Evolutionary conservation across 2,329 filamentous ascomycete species (phyloP).

Genomic region (Paraconiothyrium sp.): DNA sequence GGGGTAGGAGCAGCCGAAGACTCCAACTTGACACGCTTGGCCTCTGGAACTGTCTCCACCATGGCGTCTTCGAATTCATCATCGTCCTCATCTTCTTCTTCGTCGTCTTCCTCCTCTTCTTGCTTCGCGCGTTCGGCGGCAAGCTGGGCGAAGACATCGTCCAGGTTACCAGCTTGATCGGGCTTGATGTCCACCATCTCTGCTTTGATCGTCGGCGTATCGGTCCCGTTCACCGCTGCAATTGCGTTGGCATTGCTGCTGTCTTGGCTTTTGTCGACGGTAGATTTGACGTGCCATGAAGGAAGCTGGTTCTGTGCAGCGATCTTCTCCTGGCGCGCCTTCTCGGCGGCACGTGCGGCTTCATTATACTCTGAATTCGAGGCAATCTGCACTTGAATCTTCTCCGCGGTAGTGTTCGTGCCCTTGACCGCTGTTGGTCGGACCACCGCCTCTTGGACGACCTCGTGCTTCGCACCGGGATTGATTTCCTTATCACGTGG

Average conservation of each 20-base stretch:
- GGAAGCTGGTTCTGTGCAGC: conserved; percentile 75
- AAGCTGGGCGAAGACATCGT: conserved; percentile 73
- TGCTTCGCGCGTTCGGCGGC: conserved; percentile 65
- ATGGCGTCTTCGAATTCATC: conserved; percentile 53
- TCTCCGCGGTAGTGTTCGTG: conserved; percentile 71
- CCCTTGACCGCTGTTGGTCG: conserved; percentile 76
- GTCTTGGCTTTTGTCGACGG: conserved; percentile 65
- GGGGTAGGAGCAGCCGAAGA: conserved; percentile 50
- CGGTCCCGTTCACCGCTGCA: conserved; percentile 50
- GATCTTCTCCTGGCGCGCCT: conserved; percentile 71
- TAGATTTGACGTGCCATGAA: conserved; percentile 76
- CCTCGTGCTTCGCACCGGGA: conserved; percentile 68
- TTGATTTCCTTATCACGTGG: conserved; percentile 71
- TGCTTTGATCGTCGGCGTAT: conserved; percentile 48
- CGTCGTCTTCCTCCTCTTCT: conserved; percentile 53
- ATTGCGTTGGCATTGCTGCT: conserved; percentile 46
- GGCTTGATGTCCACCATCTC: conserved; percentile 63
- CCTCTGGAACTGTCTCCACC: conserved; percentile 48
- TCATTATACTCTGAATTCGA: conserved; percentile 72
- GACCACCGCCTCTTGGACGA: conserved; percentile 63
- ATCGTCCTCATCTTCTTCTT: conserved; percentile 59
- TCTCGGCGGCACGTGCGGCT: conserved; percentile 72
- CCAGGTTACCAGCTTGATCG: conserved; percentile 64
- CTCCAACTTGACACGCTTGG: conserved; percentile 71
- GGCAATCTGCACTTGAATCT: conserved; percentile 75